These are phyloP conservation scores for Plasmodium inui DNA, from an alignment of 169 alveolate species.

Conservation along the genomic window DNA sequence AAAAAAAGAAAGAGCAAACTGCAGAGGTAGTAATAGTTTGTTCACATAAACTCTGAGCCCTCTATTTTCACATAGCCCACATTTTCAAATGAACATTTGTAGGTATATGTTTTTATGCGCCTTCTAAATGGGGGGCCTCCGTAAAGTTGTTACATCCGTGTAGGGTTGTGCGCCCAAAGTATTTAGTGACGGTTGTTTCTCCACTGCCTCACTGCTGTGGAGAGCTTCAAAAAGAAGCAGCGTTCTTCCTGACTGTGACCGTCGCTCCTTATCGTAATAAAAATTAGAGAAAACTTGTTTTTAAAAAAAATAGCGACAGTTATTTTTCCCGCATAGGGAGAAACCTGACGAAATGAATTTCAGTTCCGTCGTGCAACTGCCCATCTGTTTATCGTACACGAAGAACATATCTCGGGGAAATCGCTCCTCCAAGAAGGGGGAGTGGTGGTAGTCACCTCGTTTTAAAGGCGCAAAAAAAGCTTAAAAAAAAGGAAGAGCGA, in stretches of 20 bases:
- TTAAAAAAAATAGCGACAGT: not conserved
- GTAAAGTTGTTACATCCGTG: not conserved
- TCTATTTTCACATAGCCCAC: not conserved
- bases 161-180: not conserved
- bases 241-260: not conserved
- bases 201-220: not conserved
- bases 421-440: not conserved
- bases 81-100: not conserved
- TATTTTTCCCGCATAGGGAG: not conserved
- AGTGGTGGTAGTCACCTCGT: not conserved
- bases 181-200: not conserved
- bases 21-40: not conserved
- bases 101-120: not conserved
- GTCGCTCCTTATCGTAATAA: not conserved
- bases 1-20: too few species aligned
- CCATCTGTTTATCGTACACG: not conserved
- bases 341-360: not conserved
- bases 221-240: not conserved
- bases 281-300: not conserved
- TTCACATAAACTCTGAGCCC: not conserved
- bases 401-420: not conserved
- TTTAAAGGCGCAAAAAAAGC: not conserved
- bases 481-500: not conserved
- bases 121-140: not conserved
- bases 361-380: not conserved